These are phyloP conservation scores for Acanthochlamys bracteata DNA, from an alignment of 106 monocot genomes.

Conservation along the genomic window DNA sequence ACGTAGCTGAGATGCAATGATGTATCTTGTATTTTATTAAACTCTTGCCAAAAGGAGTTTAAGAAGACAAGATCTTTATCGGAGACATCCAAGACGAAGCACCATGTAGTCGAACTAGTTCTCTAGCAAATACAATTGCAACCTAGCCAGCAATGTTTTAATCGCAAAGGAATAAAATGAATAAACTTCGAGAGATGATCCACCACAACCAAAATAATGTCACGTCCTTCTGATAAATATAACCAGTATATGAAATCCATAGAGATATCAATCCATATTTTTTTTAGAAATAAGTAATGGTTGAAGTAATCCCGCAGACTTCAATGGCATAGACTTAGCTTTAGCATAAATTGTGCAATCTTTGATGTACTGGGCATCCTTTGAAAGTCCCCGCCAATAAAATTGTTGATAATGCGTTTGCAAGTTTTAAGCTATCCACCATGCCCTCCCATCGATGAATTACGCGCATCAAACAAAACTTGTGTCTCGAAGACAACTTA, in stretches of 20 bases:
- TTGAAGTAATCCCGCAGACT: slow-evolving; percentile 5
- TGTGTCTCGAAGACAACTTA: not conserved
- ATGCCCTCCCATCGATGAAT: not conserved
- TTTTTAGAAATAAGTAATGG: slow-evolving; percentile 3
- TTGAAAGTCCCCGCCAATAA: not conserved
- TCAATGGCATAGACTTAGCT: not conserved
- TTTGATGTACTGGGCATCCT: not conserved
- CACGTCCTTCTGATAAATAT: not conserved
- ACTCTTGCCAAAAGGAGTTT: slow-evolving; percentile 8
- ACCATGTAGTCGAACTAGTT: slow-evolving; percentile 17
- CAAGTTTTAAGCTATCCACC: not conserved
- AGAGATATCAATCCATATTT: slow-evolving; percentile 3
- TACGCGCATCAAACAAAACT: not conserved
- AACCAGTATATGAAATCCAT: slow-evolving; percentile 22
- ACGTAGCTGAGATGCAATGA: not conserved
- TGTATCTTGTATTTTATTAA: not conserved
- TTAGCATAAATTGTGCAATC: not conserved
- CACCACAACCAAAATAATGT: slow-evolving; percentile 8
- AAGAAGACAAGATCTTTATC: slow-evolving; percentile 9
- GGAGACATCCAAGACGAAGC: slow-evolving; percentile 3
- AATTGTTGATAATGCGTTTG: not conserved
- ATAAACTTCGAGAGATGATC: slow-evolving; percentile 9
- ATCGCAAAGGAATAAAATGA: slow-evolving; percentile 4
- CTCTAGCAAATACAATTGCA: slow-evolving; percentile 1
- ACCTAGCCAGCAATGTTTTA: not conserved